Evolutionary conservation across 2,329 filamentous ascomycete species (phyloP).

Genomic region (Colletotrichum simmondsii): DNA sequence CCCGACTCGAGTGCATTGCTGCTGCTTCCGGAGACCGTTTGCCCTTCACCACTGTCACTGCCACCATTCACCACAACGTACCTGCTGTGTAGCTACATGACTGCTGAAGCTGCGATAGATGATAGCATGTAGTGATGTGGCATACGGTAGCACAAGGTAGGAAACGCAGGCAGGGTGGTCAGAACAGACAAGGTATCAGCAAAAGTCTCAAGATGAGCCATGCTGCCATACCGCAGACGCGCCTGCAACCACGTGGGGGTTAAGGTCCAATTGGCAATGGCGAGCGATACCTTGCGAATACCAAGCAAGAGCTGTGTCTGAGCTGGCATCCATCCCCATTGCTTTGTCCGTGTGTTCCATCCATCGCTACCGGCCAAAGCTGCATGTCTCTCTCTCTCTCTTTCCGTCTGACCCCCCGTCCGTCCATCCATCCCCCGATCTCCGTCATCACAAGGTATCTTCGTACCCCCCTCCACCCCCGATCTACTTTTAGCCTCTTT

Average conservation of each 20-base stretch:
- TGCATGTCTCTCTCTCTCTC: background rate
- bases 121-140: background rate
- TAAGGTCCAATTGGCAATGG: background rate
- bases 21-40: background rate
- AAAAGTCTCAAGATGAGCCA: background rate
- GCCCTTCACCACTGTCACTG: background rate
- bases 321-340: background rate
- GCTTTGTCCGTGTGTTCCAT: background rate
- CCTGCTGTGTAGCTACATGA: no score
- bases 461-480: background rate
- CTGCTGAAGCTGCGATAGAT: background rate
- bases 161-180: background rate
- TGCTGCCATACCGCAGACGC: constrained; percentile 1
- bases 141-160: background rate
- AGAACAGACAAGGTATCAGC: background rate
- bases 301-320: background rate
- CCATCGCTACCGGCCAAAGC: background rate
- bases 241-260: constrained; percentile 28
- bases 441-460: background rate
- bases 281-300: background rate
- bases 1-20: background rate
- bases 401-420: background rate
- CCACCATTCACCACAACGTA: background rate
- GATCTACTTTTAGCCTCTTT: constrained; percentile 30
- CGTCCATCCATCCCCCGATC: background rate